Evolutionary conservation across 2,329 filamentous ascomycete species (phyloP), one percentile per base, ranked within the genome.

Genomic region (Cryphonectria naterciae): DNA sequence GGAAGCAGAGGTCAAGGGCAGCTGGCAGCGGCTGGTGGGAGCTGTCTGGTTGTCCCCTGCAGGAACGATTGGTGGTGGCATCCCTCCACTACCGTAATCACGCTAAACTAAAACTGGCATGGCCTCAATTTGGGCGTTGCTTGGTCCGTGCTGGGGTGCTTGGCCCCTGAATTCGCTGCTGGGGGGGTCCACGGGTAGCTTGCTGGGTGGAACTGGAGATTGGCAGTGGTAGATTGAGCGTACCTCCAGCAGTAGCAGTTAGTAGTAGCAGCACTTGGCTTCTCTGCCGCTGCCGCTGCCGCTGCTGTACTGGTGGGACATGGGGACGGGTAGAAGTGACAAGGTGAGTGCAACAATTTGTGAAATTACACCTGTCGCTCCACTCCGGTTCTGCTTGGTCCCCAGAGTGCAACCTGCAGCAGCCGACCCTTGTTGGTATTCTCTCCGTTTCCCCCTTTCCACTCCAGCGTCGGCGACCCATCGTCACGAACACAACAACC

Each of bases 281-380:
- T n/a, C n/a, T n/a, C n/a, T n/a, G n/a, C n/a, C n/a, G n/a, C n/a
- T n/a, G n/a, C n/a, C n/a, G n/a, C n/a, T n/a, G 35, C 35, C 19
- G 22, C 60, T 28, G 46, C 43, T 61, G 37, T 10, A 52, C 54
- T 60, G 56, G 54, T 39, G 37, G 37, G 61, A 46, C 68, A 70
- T 52, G 65, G 32, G 46, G 46, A 67, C 70, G 52, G 37, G 43
- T 56, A 60, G 56, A 65, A 75, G 72, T 62, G 56, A 62, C 69
- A 54, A 41, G 37, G 61, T 64, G 61, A 64, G n/a, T 46, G 39
- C 62, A 64, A 62, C 63, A 68, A 64, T 67, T 68, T 68, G 61
- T 72, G 69, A 72, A 67, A 72, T 72, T 72, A 65, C 68, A 58
- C 71, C 67, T 68, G 62, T 49, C 67, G 63, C 71, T 71, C 71